A percentile compares a stretch with the other conserved stretches of the same genome.
phyloP scores from a whole-genome alignment of 2,329 filamentous ascomycete species.

The Trematosphaeria pertusa region DNA sequence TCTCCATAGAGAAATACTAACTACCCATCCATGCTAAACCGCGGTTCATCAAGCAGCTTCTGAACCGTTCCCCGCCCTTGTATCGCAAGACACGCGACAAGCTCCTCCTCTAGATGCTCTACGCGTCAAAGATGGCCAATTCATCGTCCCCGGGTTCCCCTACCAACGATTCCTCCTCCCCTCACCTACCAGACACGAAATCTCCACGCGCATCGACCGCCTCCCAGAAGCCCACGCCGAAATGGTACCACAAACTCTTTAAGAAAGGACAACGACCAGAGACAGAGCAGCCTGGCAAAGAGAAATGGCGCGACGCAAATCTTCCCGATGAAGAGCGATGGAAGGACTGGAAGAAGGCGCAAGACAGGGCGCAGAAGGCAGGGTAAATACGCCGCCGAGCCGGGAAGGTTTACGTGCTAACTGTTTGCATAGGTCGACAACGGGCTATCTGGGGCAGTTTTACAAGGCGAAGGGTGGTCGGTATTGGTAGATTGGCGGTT shows the following conservation, averaged over 20 bases:
- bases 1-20: too few species aligned
- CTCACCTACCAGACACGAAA: too few species aligned
- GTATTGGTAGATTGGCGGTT: constrained; percentile 11
- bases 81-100: too few species aligned
- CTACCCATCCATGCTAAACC: too few species aligned
- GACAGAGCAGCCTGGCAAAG: constrained; percentile 19
- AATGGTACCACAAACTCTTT: neutral
- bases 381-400: constrained; percentile 13
- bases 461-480: constrained; percentile 25
- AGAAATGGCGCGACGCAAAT: constrained; percentile 30
- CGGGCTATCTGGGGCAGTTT: constrained; percentile 17
- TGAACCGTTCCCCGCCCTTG: too few species aligned
- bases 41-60: too few species aligned
- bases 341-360: constrained; percentile 36
- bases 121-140: too few species aligned
- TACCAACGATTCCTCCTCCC: too few species aligned
- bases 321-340: constrained; percentile 32
- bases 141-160: too few species aligned
- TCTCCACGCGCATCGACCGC: neutral
- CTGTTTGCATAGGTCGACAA: constrained; percentile 19
- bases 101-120: too few species aligned
- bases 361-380: constrained; percentile 25
- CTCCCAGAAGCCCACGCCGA: neutral
- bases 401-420: neutral
- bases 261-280: constrained; percentile 13